Base-by-base conservation (phyloP, 495 filamentous ascomycete species). In the Oidiodendron maius region DNA sequence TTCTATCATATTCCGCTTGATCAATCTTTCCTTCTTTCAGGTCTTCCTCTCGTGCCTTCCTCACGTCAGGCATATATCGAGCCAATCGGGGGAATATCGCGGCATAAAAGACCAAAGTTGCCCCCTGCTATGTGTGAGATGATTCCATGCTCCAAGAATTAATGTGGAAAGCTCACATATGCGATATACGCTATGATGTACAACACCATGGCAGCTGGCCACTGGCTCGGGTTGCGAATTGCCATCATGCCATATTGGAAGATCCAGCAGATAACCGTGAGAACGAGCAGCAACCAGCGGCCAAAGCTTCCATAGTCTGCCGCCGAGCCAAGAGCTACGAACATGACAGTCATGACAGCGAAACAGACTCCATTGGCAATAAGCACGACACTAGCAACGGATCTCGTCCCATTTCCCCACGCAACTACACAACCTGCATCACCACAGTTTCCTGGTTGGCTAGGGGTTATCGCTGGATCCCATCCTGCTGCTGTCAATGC, bases 341-440 rank as follows among this genome's bases (percentile, higher is more conserved):
- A 76, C 4, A 73, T 68, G 4, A 74, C 59, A 1, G 71, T 71
- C 69, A 74, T 74, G 40, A 74, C 64, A 4, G 69, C 61, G 50
- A 76, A 76, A 40, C 70, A 72, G 45, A 76, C 64, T 9, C 72
- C 71, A 41, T 74, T 74, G 17, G 71, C 70, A 30, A 76, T 71
- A 1, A 76, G 51, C 10, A 74, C 61, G 15, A 76, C 67, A 1
- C 68, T 72, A 16, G 70, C 64, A 45, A 72, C 64, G 3, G 66
- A 68, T 55, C 64, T 58, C 6, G 68, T 65, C 22, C 71, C 67
- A 1, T 66, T 66, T 0, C 64, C 68, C 71, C 71, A 75, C 2
- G 66, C 61, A 20, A 75, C 64, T 3, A 75, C 66, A 46, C 70
- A 75, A 8, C 70, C 61, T 0, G 68, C 71, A 16, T 64, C 39